Evolutionary conservation across 257 asterid species (phyloP).

Genomic region (Gentiana dahurica): DNA sequence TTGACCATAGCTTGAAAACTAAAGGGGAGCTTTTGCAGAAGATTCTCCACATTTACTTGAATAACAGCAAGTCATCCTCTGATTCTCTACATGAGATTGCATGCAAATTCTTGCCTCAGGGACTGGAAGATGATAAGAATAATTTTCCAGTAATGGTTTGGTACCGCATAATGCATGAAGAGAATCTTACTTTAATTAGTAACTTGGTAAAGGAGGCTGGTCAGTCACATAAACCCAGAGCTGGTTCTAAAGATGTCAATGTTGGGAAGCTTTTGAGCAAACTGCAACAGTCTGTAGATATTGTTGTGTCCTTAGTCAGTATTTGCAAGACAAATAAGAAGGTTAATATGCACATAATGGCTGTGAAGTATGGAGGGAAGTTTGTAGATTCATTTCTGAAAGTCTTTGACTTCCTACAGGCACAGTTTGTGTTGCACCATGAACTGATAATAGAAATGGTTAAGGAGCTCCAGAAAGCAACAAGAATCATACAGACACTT

Average conservation of each 20-base stretch:
- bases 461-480: slow-evolving; percentile 81
- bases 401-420: slow-evolving; percentile 69
- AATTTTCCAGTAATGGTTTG: slow-evolving; percentile 62
- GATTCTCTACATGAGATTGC: slow-evolving; percentile 64
- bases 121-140: slow-evolving; percentile 33
- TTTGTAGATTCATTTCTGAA: slow-evolving; percentile 71
- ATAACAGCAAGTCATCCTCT: slow-evolving; percentile 45
- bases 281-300: slow-evolving; percentile 56
- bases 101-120: slow-evolving; percentile 62
- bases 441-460: slow-evolving; percentile 63
- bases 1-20: slow-evolving; percentile 37
- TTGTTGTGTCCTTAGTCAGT: slow-evolving; percentile 53
- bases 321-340: slow-evolving; percentile 60
- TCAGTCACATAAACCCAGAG: slow-evolving; percentile 43
- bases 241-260: slow-evolving; percentile 33
- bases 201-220: slow-evolving; percentile 66
- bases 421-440: slow-evolving; percentile 52
- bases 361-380: slow-evolving; percentile 84
- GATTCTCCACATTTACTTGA: slow-evolving; percentile 69
- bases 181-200: slow-evolving; percentile 54
- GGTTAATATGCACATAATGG: slow-evolving; percentile 66
- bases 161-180: slow-evolving; percentile 84
- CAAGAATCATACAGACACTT: slow-evolving; percentile 70
- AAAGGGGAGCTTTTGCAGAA: slow-evolving; percentile 78
- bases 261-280: slow-evolving; percentile 43